Conservation (phyloP, 2,329 filamentous ascomycete species). For the Beauveria bassiana region DNA sequence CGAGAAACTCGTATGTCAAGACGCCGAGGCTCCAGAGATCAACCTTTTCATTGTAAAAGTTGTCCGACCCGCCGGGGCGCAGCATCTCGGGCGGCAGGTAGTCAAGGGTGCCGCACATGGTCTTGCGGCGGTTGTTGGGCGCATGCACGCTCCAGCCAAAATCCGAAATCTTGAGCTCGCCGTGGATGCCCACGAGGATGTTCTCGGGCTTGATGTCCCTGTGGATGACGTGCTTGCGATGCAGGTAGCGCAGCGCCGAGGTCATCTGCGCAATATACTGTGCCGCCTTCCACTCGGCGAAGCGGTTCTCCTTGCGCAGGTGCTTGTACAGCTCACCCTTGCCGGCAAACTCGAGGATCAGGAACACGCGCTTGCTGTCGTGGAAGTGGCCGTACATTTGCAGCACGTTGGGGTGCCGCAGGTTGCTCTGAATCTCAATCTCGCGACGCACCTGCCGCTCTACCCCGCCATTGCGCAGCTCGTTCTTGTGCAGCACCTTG, state of each 20-base stretch:
- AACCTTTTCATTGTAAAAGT: conserved; percentile 91
- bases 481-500: conserved; percentile 79
- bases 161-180: conserved; percentile 97
- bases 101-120: conserved; percentile 95
- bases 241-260: conserved; percentile 80
- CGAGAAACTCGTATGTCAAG: conserved; percentile 90
- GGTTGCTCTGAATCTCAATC: conserved; percentile 83
- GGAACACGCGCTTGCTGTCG: conserved; percentile 78
- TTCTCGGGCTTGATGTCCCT: conserved; percentile 97
- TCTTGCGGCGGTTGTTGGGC: conserved; percentile 85
- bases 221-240: conserved; percentile 97
- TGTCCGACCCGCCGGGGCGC: conserved; percentile 69
- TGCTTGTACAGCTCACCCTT: conserved; percentile 87
- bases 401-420: conserved; percentile 78
- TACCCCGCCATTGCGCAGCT: conserved; percentile 67
- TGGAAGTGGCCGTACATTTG: conserved; percentile 83
- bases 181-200: conserved; percentile 90
- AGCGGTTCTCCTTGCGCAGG: conserved; percentile 67
- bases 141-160: conserved; percentile 99
- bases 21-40: conserved; percentile 95
- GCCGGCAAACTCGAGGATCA: conserved; percentile 80
- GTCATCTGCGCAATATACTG: conserved; percentile 88
- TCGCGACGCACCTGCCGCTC: conserved; percentile 84
- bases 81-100: conserved; percentile 99
- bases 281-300: conserved; percentile 79